phyloP scores from a whole-genome alignment of 768 basidiomycete genomes.

The Boletus subparvulus region DNA sequence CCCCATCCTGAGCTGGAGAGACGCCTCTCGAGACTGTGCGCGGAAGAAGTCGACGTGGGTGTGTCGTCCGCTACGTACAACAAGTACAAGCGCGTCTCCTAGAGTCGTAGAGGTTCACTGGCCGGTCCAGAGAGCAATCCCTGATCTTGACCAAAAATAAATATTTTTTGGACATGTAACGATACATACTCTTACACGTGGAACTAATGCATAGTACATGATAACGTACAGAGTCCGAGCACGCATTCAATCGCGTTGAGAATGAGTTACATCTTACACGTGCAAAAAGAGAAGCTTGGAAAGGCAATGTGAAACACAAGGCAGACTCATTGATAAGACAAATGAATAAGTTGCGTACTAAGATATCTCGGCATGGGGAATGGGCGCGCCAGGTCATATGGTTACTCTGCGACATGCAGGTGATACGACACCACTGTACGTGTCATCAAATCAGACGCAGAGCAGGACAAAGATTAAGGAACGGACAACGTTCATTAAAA shows the following conservation, averaged over 20 bases:
- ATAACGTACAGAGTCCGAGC: constrained; percentile 4
- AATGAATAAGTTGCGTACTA: constrained; percentile 16
- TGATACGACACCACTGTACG: constrained; percentile 13
- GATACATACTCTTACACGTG: constrained; percentile 19
- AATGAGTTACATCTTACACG: constrained; percentile 1
- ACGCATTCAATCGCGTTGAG: neutral
- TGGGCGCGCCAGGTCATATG: neutral
- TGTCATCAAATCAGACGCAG: constrained; percentile 3
- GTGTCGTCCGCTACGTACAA: constrained; percentile 31
- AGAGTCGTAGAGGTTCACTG: neutral
- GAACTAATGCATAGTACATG: constrained; percentile 20
- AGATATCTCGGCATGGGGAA: constrained; percentile 24
- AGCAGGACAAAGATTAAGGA: constrained; percentile 1
- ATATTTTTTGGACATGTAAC: neutral
- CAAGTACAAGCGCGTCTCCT: constrained; percentile 34
- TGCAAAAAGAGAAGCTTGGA: constrained; percentile 5
- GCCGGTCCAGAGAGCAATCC: constrained; percentile 8
- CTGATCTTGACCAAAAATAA: neutral
- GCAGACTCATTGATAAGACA: neutral
- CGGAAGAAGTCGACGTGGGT: constrained; percentile 29
- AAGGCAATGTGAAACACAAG: constrained; percentile 8
- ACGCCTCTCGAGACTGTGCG: constrained; percentile 23
- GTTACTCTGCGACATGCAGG: constrained; percentile 3
- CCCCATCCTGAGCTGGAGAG: constrained; percentile 26
- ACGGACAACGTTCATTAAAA: constrained; percentile 1